These are phyloP conservation scores for Phaeosphaeriaceae sp. DNA, from an alignment of 2,329 filamentous ascomycete genomes.

Conservation along the genomic window DNA sequence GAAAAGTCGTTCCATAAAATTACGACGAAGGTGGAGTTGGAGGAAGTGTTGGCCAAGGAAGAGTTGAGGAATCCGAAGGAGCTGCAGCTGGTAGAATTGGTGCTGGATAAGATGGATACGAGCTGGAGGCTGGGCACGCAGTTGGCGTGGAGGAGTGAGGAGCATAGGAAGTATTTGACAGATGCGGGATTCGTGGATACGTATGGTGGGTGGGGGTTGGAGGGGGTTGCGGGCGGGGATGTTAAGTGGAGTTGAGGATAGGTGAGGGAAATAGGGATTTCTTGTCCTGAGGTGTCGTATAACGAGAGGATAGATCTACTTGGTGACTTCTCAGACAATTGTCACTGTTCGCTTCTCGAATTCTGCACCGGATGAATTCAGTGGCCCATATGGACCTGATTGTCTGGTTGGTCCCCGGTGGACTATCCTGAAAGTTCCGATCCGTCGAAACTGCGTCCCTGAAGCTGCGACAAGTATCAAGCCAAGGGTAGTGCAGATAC, in stretches of 20 bases:
- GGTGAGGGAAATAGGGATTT: too few species aligned
- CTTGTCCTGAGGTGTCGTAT: too few species aligned
- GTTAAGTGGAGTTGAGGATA: conserved; percentile 32
- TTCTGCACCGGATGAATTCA: too few species aligned
- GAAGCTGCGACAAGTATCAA: too few species aligned
- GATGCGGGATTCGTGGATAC: conserved; percentile 51
- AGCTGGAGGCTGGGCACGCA: conserved; percentile 46
- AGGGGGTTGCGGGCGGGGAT: conserved; percentile 21
- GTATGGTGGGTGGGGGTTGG: conserved; percentile 42
- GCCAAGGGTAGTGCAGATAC: too few species aligned
- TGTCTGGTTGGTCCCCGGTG: too few species aligned
- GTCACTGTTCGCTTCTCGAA: too few species aligned
- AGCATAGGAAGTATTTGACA: conserved; percentile 45
- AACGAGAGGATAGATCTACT: too few species aligned
- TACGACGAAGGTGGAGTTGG: conserved; percentile 49
- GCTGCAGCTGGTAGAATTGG: conserved; percentile 53
- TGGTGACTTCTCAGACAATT: too few species aligned
- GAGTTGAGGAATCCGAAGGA: conserved; percentile 37
- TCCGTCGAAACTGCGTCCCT: too few species aligned
- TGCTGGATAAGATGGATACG: conserved; percentile 45
- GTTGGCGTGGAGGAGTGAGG: conserved; percentile 48
- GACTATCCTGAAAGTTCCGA: too few species aligned
- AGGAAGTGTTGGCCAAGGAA: conserved; percentile 41
- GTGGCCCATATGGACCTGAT: too few species aligned
- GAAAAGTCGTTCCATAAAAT: conserved; percentile 45